Conservation (phyloP, 1,139 yeast genomes). For the Spencermartinsiella ligniputridi region DNA sequence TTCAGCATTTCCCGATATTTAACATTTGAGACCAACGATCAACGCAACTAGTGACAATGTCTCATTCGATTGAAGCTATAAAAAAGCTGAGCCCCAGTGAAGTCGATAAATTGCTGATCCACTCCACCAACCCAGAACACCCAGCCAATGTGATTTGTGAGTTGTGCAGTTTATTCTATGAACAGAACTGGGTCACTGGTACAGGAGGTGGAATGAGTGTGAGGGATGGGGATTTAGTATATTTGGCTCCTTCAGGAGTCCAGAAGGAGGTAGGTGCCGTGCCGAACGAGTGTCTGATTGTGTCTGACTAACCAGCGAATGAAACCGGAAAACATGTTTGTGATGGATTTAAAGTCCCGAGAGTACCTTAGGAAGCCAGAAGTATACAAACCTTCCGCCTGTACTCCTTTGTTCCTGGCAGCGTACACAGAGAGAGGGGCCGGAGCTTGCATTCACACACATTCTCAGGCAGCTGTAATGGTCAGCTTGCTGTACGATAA, state of each 20-base stretch:
- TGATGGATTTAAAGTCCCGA: constrained; percentile 55
- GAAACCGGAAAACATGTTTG: constrained; percentile 77
- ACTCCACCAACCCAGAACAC: constrained; percentile 50
- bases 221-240: constrained; percentile 55
- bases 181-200: constrained; percentile 89
- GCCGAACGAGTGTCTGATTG: not conserved
- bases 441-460: constrained; percentile 94
- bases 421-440: constrained; percentile 70
- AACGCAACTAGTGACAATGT: too few relatives aligned
- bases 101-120: constrained; percentile 4
- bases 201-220: constrained; percentile 96
- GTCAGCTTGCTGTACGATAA: constrained; percentile 64
- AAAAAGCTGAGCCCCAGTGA: not conserved
- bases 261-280: constrained; percentile 60
- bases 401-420: constrained; percentile 83
- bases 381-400: constrained; percentile 79
- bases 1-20: too few relatives aligned
- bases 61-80: not conserved
- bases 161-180: constrained; percentile 69
- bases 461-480: constrained; percentile 83
- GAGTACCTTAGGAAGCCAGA: constrained; percentile 59
- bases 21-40: too few relatives aligned
- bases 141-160: constrained; percentile 87
- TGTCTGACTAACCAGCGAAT: constrained; percentile 41
- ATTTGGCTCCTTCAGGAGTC: constrained; percentile 90